Percentiles rank a stretch among this genome's conserved stretches.
phyloP scores from a whole-genome alignment of 1,139 yeast genomes.

The Yamadazyma trypodendri region DNA sequence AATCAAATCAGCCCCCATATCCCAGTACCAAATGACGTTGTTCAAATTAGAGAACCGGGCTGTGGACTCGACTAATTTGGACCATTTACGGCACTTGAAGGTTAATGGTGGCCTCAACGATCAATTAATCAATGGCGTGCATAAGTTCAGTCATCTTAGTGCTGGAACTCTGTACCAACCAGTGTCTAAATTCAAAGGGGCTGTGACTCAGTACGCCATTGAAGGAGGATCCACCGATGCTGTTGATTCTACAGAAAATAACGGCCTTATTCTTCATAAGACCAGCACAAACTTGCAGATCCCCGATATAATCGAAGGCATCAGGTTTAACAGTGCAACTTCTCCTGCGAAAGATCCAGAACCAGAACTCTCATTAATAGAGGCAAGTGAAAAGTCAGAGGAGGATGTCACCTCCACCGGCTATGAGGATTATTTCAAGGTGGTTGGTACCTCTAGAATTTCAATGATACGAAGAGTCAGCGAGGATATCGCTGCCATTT shows the following conservation, averaged over 20 bases:
- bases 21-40: constrained; percentile 50
- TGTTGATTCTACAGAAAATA: constrained; percentile 13
- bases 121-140: constrained; percentile 52
- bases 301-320: constrained; percentile 39
- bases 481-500: constrained; percentile 50
- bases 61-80: constrained; percentile 10
- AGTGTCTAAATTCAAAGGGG: constrained; percentile 26
- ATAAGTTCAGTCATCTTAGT: constrained; percentile 35
- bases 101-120: constrained; percentile 22
- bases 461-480: constrained; percentile 27
- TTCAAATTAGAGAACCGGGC: constrained; percentile 22
- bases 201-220: constrained; percentile 18
- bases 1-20: constrained; percentile 74
- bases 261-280: constrained; percentile 9
- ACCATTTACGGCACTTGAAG: constrained; percentile 20
- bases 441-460: too few relatives aligned
- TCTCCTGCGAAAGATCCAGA: constrained; percentile 8
- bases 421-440: constrained; percentile 1
- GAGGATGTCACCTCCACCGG: too few relatives aligned
- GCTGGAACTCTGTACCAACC: constrained; percentile 40
- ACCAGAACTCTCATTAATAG: constrained; percentile 8
- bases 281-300: constrained; percentile 9
- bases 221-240: constrained; percentile 11
- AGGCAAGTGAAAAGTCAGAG: constrained; percentile 5
- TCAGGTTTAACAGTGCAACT: constrained; percentile 24